Conservation (phyloP, 176 grass and related monocot genomes). For the Eleusine indica region DNA sequence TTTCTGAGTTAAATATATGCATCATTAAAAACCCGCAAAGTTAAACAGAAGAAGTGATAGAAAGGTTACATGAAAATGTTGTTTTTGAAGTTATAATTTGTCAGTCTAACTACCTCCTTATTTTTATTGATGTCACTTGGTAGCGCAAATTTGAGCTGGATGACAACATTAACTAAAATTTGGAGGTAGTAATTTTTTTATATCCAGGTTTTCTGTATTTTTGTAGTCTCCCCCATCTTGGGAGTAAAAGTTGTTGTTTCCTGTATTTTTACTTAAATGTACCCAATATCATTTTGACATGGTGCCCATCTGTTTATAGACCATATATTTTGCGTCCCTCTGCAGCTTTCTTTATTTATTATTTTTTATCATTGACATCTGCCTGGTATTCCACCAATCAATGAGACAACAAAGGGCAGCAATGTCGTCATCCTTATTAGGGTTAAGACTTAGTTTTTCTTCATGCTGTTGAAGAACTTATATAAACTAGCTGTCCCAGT, state of each 20-base stretch:
- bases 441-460: background rate
- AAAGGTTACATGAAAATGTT: background rate
- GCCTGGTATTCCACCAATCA: background rate
- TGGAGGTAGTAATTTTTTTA: background rate
- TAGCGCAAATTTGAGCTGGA: no score
- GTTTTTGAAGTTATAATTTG: background rate
- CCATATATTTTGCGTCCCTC: background rate
- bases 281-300: background rate
- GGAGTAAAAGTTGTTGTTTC: background rate
- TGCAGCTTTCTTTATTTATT: background rate
- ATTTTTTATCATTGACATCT: slow-evolving; percentile 19
- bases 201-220: background rate
- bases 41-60: slow-evolving; percentile 14
- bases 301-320: background rate
- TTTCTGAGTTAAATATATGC: background rate
- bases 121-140: no score
- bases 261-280: slow-evolving; percentile 9
- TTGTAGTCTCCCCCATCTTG: background rate
- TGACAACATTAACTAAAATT: no score
- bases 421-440: background rate
- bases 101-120: background rate
- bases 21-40: background rate
- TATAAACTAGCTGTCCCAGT: slow-evolving; percentile 24
- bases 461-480: background rate
- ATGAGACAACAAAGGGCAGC: background rate